phyloP scores from a whole-genome alignment of 768 basidiomycete species.

The Naganishia randhawae region DNA sequence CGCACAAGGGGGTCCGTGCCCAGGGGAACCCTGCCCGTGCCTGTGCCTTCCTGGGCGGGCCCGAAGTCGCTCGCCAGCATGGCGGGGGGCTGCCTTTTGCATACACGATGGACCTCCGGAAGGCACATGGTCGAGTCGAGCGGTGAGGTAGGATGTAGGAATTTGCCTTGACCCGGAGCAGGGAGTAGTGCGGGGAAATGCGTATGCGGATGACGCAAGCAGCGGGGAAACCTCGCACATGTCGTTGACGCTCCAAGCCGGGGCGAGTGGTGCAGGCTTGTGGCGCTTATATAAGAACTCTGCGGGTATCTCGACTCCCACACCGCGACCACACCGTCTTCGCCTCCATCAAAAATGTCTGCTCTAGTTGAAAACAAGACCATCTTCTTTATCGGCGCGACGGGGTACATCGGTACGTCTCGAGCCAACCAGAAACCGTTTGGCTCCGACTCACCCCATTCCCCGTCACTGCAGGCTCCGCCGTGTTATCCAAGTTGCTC shows the following conservation, averaged over 20 bases:
- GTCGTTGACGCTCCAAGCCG: neutral
- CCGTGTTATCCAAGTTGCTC: conserved; percentile 31
- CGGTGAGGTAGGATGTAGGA: too few relatives aligned
- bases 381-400: conserved; percentile 41
- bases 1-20: too few relatives aligned
- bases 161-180: too few relatives aligned
- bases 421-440: neutral
- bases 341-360: conserved; percentile 1
- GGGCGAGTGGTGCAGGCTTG: neutral
- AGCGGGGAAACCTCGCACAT: neutral
- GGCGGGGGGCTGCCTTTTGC: too few relatives aligned
- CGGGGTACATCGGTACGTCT: conserved; percentile 39
- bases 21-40: too few relatives aligned
- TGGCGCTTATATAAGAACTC: neutral
- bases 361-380: conserved; percentile 28
- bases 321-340: neutral
- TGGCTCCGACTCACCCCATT: neutral
- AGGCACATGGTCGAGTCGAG: too few relatives aligned
- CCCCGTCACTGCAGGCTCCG: conserved; percentile 18
- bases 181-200: too few relatives aligned
- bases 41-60: too few relatives aligned
- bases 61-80: too few relatives aligned
- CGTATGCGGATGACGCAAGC: conserved; percentile 13
- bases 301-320: neutral
- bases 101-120: too few relatives aligned